phyloP scores from a whole-genome alignment of 345 rosid species.

The Linum lewisii region DNA sequence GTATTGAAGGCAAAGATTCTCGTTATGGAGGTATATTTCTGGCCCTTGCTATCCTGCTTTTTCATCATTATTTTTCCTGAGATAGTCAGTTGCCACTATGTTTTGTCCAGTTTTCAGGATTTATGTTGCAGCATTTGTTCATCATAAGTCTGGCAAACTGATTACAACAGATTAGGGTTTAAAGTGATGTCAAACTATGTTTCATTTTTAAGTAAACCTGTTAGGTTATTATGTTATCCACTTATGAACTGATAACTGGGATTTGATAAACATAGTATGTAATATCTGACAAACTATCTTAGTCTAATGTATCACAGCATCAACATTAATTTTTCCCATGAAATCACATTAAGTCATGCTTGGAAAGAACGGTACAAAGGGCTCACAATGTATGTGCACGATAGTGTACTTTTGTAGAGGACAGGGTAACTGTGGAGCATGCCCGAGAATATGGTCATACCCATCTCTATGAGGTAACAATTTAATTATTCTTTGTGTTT shows the following conservation, averaged over 20 bases:
- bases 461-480: conserved; percentile 69
- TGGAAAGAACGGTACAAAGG: not conserved
- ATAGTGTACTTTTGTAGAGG: conserved; percentile 79
- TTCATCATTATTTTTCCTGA: not conserved
- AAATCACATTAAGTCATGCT: not conserved
- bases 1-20: conserved; percentile 75
- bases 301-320: not conserved
- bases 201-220: too few species aligned
- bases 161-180: too few species aligned
- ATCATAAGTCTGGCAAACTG: too few species aligned
- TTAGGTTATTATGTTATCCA: too few species aligned
- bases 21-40: conserved; percentile 63
- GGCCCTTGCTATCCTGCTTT: not conserved
- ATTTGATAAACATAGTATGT: too few species aligned
- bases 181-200: too few species aligned
- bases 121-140: too few species aligned
- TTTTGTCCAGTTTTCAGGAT: too few species aligned
- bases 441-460: conserved; percentile 90
- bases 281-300: not conserved
- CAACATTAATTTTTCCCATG: not conserved
- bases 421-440: conserved; percentile 57
- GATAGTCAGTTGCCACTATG: too few species aligned
- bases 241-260: too few species aligned
- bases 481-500: not conserved
- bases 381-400: not conserved